phyloP scores from a whole-genome alignment of 768 basidiomycete species.

The Pholiota microspora region DNA sequence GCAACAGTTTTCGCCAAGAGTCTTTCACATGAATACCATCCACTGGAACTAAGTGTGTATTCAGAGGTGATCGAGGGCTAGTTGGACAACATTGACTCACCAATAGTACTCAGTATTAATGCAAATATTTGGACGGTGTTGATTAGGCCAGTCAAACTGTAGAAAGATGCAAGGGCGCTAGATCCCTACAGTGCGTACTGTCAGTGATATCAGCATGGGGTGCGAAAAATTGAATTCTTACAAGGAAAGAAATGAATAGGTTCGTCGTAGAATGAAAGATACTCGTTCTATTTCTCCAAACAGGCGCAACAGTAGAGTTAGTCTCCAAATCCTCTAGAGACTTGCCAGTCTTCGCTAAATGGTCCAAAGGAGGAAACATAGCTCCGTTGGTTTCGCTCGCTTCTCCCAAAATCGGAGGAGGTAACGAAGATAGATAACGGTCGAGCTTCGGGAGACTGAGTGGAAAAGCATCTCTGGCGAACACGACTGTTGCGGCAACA shows the following conservation, averaged over 20 bases:
- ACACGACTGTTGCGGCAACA: constrained; percentile 54
- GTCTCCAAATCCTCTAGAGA: constrained; percentile 60
- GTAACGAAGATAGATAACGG: constrained; percentile 47
- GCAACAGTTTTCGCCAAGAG: constrained; percentile 57
- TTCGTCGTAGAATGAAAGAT: constrained; percentile 48
- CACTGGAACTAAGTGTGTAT: constrained; percentile 34
- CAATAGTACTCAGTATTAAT: constrained; percentile 63
- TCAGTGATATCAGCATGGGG: background rate
- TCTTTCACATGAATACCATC: constrained; percentile 34
- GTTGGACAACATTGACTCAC: constrained; percentile 29
- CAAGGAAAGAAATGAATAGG: constrained; percentile 52
- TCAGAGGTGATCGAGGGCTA: background rate
- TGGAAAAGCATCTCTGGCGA: constrained; percentile 56
- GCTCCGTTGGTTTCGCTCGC: constrained; percentile 16
- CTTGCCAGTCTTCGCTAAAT: constrained; percentile 42
- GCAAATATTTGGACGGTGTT: constrained; percentile 75
- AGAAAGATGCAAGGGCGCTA: constrained; percentile 63
- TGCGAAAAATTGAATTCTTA: constrained; percentile 27
- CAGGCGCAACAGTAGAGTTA: constrained; percentile 45
- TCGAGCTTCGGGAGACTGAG: constrained; percentile 65
- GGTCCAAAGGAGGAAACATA: constrained; percentile 68
- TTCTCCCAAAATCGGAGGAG: constrained; percentile 39
- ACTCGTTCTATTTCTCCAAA: constrained; percentile 54
- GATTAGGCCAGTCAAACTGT: constrained; percentile 66
- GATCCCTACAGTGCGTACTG: constrained; percentile 49